Evolutionary conservation across 257 asterid genomes (phyloP), one percentile per base, ranked within the genome.

Genomic region (Solanum neorickii): DNA sequence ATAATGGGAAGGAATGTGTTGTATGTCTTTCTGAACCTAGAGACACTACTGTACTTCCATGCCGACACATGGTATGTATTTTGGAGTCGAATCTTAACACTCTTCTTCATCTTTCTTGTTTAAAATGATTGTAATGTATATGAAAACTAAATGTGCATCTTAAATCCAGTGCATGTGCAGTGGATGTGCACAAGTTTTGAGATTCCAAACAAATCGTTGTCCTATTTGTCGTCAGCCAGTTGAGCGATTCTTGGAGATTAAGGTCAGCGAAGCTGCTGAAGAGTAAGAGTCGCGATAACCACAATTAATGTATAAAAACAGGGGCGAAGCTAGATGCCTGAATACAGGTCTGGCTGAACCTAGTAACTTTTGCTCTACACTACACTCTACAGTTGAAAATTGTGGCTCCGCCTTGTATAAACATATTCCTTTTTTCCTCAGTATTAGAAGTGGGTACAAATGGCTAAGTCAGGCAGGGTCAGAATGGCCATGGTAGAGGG

Each of bases 191-290:
- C 93, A 95, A 88, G 98, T 96, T 52, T 92, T 97, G 92, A 93
- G 98, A 94, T 93, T 95, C 89, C 99, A 96, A 89, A 95, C 99
- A 21, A 94, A 97, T 87, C 88, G 99, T 90, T 97, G 99, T 84
- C 99, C 99, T 16, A 97, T 97, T 82, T 97, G 99, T 92, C 94
- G 99, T 86, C 99, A 97, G 86, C 99, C 98, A 25, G 98, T 95
- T 3, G 99, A 96, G 92, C 95, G 99, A 77, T 98, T 96, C 87
- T 90, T 96, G 89, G 99, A 96, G 97, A 97, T 96, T 91, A 97
- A 96, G 90, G 97, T 97, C 87, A 93, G 88, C 92, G 95, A 91
- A 80, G 94, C 91, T 56, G 78, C 90, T 37, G 96, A 95, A 13
- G 96, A 96, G 77, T 94, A 93, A 92, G 89, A 52, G 9, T 47